Conservation (phyloP, 2,329 filamentous ascomycete genomes). For the Reticulascus tulasneorum region DNA sequence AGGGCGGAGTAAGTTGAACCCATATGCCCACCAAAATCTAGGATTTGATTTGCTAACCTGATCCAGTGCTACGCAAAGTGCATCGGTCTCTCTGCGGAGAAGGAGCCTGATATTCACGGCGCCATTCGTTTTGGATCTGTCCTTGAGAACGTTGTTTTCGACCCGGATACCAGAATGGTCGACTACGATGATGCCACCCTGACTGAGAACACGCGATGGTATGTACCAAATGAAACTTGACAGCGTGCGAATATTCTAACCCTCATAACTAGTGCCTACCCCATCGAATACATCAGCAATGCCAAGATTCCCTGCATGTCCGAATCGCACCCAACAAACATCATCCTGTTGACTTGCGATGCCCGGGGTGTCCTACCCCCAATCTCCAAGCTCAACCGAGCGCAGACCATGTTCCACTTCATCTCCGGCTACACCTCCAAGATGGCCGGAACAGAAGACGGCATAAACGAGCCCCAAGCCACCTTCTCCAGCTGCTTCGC, state of each 20-base stretch:
- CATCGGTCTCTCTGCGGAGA: slow-evolving; percentile 94
- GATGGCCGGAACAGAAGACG: slow-evolving; percentile 99
- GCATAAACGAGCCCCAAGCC: slow-evolving; percentile 92
- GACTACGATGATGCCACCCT: slow-evolving; percentile 94
- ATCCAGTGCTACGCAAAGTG: slow-evolving; percentile 99
- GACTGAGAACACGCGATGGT: slow-evolving; percentile 96
- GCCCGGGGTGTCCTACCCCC: slow-evolving; percentile 95
- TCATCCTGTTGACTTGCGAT: slow-evolving; percentile 94
- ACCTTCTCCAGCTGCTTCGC: slow-evolving; percentile 99
- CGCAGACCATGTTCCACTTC: slow-evolving; percentile 99
- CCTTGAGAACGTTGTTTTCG: slow-evolving; percentile 97
- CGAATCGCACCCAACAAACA: slow-evolving; percentile 86
- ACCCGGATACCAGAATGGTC: slow-evolving; percentile 81
- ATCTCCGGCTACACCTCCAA: slow-evolving; percentile 99
- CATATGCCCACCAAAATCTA: no score
- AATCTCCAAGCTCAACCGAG: slow-evolving; percentile 91
- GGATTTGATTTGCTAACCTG: no score
- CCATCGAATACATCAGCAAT: slow-evolving; percentile 98
- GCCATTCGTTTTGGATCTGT: slow-evolving; percentile 97
- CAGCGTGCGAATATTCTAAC: slow-evolving; percentile 12
- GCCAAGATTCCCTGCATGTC: slow-evolving; percentile 97
- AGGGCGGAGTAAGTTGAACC: no score
- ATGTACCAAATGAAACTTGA: neutral
- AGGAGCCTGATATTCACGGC: slow-evolving; percentile 96
- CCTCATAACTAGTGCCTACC: slow-evolving; percentile 72